Conservation (phyloP, 805 yeast genomes). For the Metschnikowia amazonensis region DNA sequence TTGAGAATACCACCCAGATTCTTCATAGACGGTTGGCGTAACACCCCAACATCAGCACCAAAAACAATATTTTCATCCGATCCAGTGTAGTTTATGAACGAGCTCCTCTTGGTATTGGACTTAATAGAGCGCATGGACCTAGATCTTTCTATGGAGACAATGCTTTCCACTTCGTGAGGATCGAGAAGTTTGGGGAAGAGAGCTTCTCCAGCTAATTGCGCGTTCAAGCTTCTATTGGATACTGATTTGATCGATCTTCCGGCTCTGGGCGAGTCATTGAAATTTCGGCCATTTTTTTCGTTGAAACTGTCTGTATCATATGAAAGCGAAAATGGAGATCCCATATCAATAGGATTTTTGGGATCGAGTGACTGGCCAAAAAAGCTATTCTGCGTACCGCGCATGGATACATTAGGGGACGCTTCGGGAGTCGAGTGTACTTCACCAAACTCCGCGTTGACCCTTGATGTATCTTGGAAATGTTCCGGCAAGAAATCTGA, state of each 20-base stretch:
- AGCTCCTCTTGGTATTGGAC: conserved; percentile 31
- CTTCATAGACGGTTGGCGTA: conserved; percentile 19
- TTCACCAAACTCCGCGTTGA: not conserved
- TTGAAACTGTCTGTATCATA: conserved; percentile 10
- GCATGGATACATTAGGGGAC: not conserved
- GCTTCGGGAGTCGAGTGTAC: not conserved
- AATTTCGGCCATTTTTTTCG: not conserved
- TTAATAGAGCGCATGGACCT: conserved; percentile 53
- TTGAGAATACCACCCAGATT: conserved; percentile 40
- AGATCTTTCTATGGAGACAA: conserved; percentile 67
- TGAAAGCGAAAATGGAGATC: conserved; percentile 33
- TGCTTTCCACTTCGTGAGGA: conserved; percentile 67
- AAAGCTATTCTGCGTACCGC: conserved; percentile 2
- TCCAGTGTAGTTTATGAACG: conserved; percentile 39
- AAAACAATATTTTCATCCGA: conserved; percentile 39
- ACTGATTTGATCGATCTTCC: not conserved
- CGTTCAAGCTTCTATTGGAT: conserved; percentile 12
- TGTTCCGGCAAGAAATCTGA: conserved; percentile 17
- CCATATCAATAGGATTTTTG: conserved; percentile 16
- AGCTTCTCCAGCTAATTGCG: conserved; percentile 43
- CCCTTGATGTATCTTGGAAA: conserved; percentile 8
- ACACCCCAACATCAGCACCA: conserved; percentile 19
- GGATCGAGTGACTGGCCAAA: conserved; percentile 13
- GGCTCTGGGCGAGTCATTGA: not conserved
- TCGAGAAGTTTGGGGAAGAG: conserved; percentile 69